Conservation (phyloP, 176 grass and related monocot genomes). For the Dactylis glomerata region DNA sequence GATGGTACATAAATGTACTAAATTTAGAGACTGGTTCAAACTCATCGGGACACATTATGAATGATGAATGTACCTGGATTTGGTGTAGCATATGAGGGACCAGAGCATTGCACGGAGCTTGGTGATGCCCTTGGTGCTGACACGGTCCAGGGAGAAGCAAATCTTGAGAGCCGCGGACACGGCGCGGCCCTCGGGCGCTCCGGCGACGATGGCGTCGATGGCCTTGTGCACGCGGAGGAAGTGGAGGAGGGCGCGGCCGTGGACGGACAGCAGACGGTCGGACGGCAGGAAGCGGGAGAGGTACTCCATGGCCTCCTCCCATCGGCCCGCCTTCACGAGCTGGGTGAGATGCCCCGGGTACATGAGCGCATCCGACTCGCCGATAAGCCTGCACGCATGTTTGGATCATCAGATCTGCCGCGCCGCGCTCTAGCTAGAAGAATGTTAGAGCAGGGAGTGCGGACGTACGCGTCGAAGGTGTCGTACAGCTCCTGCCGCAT, state of each 20-base stretch:
- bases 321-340: not conserved
- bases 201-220: not conserved
- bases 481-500: not conserved
- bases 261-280: not conserved
- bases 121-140: not conserved
- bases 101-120: not conserved
- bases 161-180: not conserved
- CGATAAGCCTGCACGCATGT: not conserved
- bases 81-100: not conserved
- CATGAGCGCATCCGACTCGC: not conserved
- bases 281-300: not conserved
- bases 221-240: constrained; percentile 5
- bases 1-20: too few species aligned
- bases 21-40: too few species aligned
- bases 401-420: not conserved
- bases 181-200: not conserved
- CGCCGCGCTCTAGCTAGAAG: not conserved
- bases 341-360: not conserved
- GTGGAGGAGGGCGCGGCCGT: not conserved
- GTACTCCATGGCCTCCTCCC: not conserved
- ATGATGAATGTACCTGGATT: not conserved
- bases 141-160: not conserved
- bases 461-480: not conserved
- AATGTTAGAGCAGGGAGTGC: too few species aligned
- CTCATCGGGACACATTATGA: too few species aligned